phyloP scores from a whole-genome alignment of 202 grass and related monocot species.

The Setaria viridis region DNA sequence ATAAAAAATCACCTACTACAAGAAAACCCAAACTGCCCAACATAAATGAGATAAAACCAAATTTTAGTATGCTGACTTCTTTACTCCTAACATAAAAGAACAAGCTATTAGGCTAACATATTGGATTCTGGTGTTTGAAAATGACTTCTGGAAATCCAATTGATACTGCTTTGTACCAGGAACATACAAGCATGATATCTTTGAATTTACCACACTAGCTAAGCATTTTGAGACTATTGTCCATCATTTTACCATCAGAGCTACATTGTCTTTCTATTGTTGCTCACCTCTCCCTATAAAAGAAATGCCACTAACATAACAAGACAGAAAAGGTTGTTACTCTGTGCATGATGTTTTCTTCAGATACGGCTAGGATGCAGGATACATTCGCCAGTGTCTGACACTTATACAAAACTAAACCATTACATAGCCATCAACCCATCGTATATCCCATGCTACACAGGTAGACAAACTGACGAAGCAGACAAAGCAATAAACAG shows the following conservation, averaged over 20 bases:
- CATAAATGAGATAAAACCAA: neutral
- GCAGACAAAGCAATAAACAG: conserved; percentile 15
- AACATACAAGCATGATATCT: conserved; percentile 25
- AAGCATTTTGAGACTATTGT: neutral
- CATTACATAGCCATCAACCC: neutral
- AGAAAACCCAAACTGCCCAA: neutral
- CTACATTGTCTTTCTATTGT: neutral
- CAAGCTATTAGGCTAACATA: conserved; percentile 16
- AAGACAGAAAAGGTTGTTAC: neutral
- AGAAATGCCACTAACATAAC: neutral
- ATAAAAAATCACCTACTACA: neutral
- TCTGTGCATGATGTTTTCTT: neutral
- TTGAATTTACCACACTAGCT: neutral
- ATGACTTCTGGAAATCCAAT: conserved; percentile 33
- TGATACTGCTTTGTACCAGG: neutral
- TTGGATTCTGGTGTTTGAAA: conserved; percentile 14
- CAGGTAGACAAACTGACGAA: conserved; percentile 22
- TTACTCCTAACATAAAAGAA: conserved; percentile 8
- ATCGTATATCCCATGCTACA: neutral
- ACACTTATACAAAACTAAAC: neutral
- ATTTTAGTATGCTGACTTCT: conserved; percentile 19
- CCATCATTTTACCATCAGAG: neutral
- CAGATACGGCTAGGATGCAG: neutral
- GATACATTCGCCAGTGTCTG: neutral
- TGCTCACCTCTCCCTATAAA: neutral